These are phyloP conservation scores for Trametopsis cervina DNA, from an alignment of 768 basidiomycete species.

Conservation along the genomic window DNA sequence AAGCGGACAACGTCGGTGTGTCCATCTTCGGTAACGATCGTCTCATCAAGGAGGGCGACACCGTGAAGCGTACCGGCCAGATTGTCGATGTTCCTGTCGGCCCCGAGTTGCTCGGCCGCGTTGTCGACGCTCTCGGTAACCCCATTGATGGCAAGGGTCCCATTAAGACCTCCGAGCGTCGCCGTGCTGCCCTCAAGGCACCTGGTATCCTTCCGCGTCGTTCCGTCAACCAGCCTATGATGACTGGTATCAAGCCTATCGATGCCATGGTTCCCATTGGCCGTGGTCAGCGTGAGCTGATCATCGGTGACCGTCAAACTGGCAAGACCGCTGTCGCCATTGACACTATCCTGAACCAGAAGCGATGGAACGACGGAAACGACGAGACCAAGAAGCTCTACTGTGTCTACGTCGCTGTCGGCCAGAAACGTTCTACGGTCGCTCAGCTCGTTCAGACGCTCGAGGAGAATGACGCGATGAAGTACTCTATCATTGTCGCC, in stretches of 20 bases:
- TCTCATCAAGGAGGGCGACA: constrained; percentile 99
- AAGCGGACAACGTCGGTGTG: constrained; percentile 99
- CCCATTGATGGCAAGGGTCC: constrained; percentile 99
- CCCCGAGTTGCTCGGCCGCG: constrained; percentile 94
- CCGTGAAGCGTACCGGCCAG: constrained; percentile 99
- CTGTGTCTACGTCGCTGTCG: constrained; percentile 99
- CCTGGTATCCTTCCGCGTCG: constrained; percentile 99
- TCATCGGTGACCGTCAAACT: constrained; percentile 99
- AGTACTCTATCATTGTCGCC: constrained; percentile 99
- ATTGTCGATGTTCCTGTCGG: constrained; percentile 99
- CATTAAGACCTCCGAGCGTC: constrained; percentile 87
- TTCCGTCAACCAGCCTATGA: constrained; percentile 99
- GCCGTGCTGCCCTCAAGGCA: constrained; percentile 96
- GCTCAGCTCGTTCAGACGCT: constrained; percentile 99
- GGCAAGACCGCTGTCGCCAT: constrained; percentile 99
- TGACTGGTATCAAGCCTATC: constrained; percentile 99
- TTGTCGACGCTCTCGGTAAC: constrained; percentile 99
- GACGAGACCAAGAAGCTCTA: constrained; percentile 98
- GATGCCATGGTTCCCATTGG: constrained; percentile 99
- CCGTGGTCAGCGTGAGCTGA: constrained; percentile 99
- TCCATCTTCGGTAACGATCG: constrained; percentile 98
- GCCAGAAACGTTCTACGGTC: constrained; percentile 99
- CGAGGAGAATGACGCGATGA: constrained; percentile 99
- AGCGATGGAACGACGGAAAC: constrained; percentile 97
- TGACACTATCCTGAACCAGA: constrained; percentile 99